Base-by-base conservation (phyloP, 495 filamentous ascomycete genomes). In the Staphylotrichum longicolle region DNA sequence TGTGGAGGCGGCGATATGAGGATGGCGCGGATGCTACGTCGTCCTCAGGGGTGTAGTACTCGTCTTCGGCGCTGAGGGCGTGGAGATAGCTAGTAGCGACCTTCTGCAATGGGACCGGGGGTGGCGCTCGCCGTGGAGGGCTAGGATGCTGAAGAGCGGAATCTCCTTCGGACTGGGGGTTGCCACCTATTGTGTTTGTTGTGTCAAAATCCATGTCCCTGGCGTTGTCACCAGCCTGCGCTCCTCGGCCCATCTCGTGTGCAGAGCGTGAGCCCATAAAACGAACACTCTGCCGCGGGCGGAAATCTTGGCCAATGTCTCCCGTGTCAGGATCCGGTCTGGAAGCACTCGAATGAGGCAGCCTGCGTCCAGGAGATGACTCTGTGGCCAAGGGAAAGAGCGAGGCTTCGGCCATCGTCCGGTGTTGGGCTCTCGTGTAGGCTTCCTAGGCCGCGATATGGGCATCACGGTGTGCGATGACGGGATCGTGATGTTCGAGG, bases 1-100 rank as follows among this genome's bases (percentile, higher is more conserved):
- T 90, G 53, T 86, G 86, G 53, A 93, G 75, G 54, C 81, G 86
- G n/a, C 86, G 83, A 63, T 86, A 91, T 2, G 90, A 92, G 3
- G 89, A 92, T 20, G 88, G 86, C 14, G 78, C 77, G 9, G 86
- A 88, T 5, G 81, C 78, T 54, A 85, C 76, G n/a, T 83, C 80
- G 49, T 86, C 82, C 67, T 87, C 83, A 5, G 84, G 77, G 6
- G 75, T 77, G 61, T 79, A 85, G 57, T 81, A 72, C 63, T 82
- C 80, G 47, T 79, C 75, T 39, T 68, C 70, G 33, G 68, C 62
- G 35, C 68, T 64, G 51, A 80, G 62, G 10, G 71, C 68, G 50
- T 71, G 66, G 27, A 77, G 69, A 54, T 78, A 76, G 42, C 72
- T 58, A 5, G 60, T 42, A 3, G 70, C 66, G 30, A 70, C 44